Evolutionary conservation across 768 basidiomycete species (phyloP).

Genomic region (Leccinum aurantiacum): DNA sequence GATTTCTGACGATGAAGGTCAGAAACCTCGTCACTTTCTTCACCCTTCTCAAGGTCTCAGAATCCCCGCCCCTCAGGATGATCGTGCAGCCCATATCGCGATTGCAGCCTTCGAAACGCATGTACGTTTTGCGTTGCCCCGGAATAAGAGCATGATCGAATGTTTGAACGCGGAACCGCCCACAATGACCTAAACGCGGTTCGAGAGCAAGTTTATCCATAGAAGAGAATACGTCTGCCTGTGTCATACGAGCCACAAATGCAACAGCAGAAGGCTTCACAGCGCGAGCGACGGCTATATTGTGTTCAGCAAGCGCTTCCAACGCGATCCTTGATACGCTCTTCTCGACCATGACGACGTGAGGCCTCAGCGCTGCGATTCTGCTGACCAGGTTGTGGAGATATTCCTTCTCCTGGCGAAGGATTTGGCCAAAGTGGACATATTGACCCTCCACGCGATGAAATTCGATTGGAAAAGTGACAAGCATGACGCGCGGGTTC

Average conservation of each 20-base stretch:
- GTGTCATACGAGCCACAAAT: constrained; percentile 90
- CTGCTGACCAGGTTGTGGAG: constrained; percentile 83
- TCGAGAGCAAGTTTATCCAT: constrained; percentile 92
- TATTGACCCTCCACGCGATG: constrained; percentile 91
- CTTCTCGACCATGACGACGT: constrained; percentile 88
- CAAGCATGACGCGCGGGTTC: constrained; percentile 93
- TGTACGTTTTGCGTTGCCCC: constrained; percentile 91
- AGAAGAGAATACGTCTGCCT: constrained; percentile 91
- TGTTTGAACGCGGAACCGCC: constrained; percentile 83
- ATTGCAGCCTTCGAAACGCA: constrained; percentile 97
- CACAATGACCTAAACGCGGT: constrained; percentile 86
- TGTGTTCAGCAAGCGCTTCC: constrained; percentile 79
- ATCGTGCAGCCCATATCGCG: constrained; percentile 94
- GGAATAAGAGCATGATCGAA: constrained; percentile 94
- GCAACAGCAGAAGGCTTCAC: constrained; percentile 88
- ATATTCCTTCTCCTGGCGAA: constrained; percentile 92
- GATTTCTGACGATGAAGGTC: constrained; percentile 87
- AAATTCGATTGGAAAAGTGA: constrained; percentile 94
- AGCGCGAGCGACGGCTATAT: constrained; percentile 86
- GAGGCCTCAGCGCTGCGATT: constrained; percentile 88
- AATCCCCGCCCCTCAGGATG: constrained; percentile 82
- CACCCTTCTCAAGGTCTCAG: constrained; percentile 75
- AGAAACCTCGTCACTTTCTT: constrained; percentile 94
- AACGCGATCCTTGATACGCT: constrained; percentile 89
- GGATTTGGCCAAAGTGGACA: constrained; percentile 86